phyloP scores from a whole-genome alignment of 306 rosid genomes.

The Aeschynomene evenia region DNA sequence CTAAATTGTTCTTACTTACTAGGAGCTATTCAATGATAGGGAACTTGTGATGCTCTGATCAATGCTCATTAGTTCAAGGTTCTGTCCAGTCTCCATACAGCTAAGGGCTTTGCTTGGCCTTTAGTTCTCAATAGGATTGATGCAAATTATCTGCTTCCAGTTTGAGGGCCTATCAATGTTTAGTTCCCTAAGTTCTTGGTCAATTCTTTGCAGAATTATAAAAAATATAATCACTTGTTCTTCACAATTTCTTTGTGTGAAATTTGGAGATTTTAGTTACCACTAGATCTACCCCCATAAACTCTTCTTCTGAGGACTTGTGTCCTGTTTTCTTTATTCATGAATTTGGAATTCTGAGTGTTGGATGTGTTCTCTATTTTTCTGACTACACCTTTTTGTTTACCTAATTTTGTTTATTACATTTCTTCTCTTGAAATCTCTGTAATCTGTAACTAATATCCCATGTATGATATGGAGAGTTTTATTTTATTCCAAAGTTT shows the following conservation, averaged over 20 bases:
- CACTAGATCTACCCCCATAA: background rate
- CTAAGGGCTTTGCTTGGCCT: background rate
- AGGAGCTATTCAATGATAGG: background rate
- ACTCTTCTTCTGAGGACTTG: background rate
- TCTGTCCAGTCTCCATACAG: background rate
- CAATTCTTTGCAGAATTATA: constrained; percentile 3
- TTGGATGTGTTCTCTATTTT: background rate
- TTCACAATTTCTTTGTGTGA: background rate
- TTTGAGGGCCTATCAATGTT: background rate
- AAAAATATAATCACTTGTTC: background rate
- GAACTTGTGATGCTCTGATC: background rate
- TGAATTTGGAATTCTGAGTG: background rate
- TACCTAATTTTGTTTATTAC: too few species aligned
- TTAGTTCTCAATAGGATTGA: background rate
- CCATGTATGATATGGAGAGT: background rate
- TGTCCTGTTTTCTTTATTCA: background rate
- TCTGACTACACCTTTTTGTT: background rate
- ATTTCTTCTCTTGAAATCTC: background rate
- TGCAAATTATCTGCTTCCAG: constrained; percentile 4
- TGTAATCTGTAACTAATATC: background rate
- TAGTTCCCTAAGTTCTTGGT: background rate
- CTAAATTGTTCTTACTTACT: background rate
- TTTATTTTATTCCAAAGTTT: background rate
- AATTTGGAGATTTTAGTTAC: background rate
- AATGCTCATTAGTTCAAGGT: too few species aligned